Percentiles rank a stretch among this genome's conserved stretches.
Conservation (phyloP, 352 stramenopile species). For the Globisporangium spinosum region DNA sequence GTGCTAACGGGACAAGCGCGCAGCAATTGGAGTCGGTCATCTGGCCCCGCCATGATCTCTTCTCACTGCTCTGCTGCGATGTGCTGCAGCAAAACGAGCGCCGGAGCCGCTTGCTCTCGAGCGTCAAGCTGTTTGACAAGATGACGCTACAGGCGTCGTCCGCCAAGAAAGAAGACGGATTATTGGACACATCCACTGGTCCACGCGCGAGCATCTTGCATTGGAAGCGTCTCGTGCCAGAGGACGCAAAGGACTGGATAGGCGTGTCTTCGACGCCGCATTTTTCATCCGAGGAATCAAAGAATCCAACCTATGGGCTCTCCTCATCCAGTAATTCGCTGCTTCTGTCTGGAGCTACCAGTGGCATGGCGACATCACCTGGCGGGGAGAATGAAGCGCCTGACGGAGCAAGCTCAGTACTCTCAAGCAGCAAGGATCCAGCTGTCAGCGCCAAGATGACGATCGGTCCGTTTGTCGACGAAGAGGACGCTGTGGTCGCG, state of each 20-base stretch:
- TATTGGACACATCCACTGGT: not conserved
- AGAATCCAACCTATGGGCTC: conserved; percentile 55
- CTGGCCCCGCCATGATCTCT: conserved; percentile 42
- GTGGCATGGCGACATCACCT: not conserved
- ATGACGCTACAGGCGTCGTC: conserved; percentile 21
- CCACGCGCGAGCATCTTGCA: conserved; percentile 37
- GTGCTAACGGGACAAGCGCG: not conserved
- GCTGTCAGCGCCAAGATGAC: conserved; percentile 38
- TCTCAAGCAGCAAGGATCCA: not conserved
- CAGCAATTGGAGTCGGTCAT: conserved; percentile 17
- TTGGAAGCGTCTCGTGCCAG: conserved; percentile 67
- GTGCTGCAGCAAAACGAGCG: conserved; percentile 50
- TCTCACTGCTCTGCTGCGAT: conserved; percentile 67
- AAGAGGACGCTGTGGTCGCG: conserved; percentile 79
- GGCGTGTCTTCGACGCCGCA: conserved; percentile 40
- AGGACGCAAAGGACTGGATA: conserved; percentile 65
- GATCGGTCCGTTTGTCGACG: conserved; percentile 80
- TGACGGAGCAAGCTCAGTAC: not conserved
- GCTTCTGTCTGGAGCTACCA: not conserved
- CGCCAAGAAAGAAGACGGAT: conserved; percentile 2
- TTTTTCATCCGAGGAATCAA: conserved; percentile 49
- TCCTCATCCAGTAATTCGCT: conserved; percentile 13
- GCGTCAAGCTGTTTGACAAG: conserved; percentile 44
- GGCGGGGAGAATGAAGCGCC: not conserved
- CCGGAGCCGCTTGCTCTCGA: conserved; percentile 58